Conservation (phyloP, 192 early-diverging fungal species). For the Gigaspora rosea region DNA sequence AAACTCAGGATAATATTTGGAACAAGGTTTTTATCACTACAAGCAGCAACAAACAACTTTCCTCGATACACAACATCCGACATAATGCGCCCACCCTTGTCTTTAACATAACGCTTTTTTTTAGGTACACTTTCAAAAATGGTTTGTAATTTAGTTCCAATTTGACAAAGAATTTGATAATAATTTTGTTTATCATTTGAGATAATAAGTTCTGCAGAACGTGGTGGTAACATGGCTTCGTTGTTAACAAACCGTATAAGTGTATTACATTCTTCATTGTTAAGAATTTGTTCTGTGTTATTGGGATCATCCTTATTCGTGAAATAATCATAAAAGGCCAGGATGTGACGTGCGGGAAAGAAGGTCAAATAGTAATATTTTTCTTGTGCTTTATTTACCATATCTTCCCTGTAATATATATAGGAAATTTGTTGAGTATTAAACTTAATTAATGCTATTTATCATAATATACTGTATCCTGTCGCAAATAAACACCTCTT, state of each 20-base stretch:
- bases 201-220: background rate
- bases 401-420: conserved; percentile 16
- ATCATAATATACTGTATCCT: background rate
- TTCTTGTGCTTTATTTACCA: conserved; percentile 26
- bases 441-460: background rate
- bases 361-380: conserved; percentile 35
- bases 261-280: conserved; percentile 4
- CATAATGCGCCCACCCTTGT: background rate
- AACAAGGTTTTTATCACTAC: conserved; percentile 26
- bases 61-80: conserved; percentile 28
- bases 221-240: conserved; percentile 11
- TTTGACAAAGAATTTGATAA: background rate
- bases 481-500: too few species aligned
- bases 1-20: conserved; percentile 33
- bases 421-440: background rate
- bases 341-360: conserved; percentile 30
- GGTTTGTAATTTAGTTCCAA: background rate
- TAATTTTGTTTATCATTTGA: background rate
- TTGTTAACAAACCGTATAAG: conserved; percentile 23
- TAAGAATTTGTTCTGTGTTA: background rate
- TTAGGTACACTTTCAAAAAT: conserved; percentile 11
- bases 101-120: background rate
- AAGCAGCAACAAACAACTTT: conserved; percentile 34
- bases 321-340: conserved; percentile 31
- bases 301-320: background rate